phyloP scores from a whole-genome alignment of 2,329 filamentous ascomycete species.

The Fusarium paranaense region DNA sequence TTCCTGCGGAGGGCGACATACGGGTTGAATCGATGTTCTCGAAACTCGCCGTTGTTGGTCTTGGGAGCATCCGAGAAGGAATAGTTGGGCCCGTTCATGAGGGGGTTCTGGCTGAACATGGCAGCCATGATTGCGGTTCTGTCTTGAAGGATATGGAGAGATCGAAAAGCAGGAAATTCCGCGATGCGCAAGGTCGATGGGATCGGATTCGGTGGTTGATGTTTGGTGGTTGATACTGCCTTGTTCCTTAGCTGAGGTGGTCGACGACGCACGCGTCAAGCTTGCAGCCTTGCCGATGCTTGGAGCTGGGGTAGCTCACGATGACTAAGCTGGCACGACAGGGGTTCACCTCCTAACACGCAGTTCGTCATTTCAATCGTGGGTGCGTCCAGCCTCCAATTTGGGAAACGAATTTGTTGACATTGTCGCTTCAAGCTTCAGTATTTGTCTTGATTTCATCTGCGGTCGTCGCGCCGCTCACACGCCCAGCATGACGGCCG shows the following conservation, averaged over 20 bases:
- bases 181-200: conserved; percentile 21
- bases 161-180: not conserved
- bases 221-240: conserved; percentile 34
- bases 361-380: conserved; percentile 36
- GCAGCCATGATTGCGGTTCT: conserved; percentile 63
- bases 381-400: conserved; percentile 11
- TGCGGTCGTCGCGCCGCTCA: not conserved
- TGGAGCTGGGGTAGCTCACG: conserved; percentile 48
- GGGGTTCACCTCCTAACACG: conserved; percentile 41
- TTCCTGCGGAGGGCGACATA: conserved; percentile 58
- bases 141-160: not conserved
- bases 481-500: conserved; percentile 58
- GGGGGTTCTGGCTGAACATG: conserved; percentile 77
- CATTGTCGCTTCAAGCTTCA: conserved; percentile 17
- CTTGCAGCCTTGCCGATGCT: conserved; percentile 63
- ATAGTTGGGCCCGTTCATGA: conserved; percentile 77
- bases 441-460: conserved; percentile 13
- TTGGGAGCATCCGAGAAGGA: conserved; percentile 73
- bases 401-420: conserved; percentile 31
- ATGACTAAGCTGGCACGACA: conserved; percentile 54
- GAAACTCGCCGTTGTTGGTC: conserved; percentile 64
- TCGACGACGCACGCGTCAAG: conserved; percentile 54
- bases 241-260: conserved; percentile 46
- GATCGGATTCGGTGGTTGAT: conserved; percentile 19
- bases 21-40: conserved; percentile 93